Base-by-base conservation (phyloP, 1,139 yeast genomes). In the Saccharomyces hybrid region DNA sequence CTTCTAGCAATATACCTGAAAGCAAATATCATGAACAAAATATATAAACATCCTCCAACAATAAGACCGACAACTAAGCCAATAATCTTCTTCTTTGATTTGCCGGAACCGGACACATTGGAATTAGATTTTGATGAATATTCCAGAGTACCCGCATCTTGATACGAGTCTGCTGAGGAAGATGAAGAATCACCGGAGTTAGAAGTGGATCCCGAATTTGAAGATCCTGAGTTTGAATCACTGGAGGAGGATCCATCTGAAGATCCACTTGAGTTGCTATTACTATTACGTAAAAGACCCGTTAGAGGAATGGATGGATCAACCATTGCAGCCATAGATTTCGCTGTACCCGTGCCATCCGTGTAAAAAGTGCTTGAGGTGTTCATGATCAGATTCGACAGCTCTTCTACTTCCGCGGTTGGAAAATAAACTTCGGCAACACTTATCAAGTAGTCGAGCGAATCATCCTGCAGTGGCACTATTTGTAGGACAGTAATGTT, bases 341-440 rank as follows among this genome's bases (percentile, higher is more conserved):
- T 63, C 59, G 76, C 73, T 1, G 84, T 76, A 1, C 74, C 61
- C 54, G 76, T 77, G 13, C 79, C 75, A 61, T 80, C 80, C 50
- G 74, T 62, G 69, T 82, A 86, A 47, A 86, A 63, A 31, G 61
- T 57, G 5, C 90, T 84, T 13, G 70, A 63, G 0, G 73, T 52
- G 56, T 79, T 71, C 51, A 72, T 70, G 47, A 86, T 69, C 50
- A 75, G 69, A 41, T 68, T 67, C 55, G 78, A 78, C 61, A 86
- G 75, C 0, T 73, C 67, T 13, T 66, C 64, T 16, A 83, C 74
- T 14, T 78, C 71, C n/a, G 69, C 69, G n/a, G 73, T 67, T 50
- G 88, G 88, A 76, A 84, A 85, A 65, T 83, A 85, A 53, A 85
- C 86, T 67, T 84, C 88, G 16, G 93, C 93, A 57, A 86, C 86